Percentiles rank a stretch among this genome's conserved stretches.
These are phyloP conservation scores for Gloeophyllum trabeum DNA, from an alignment of 768 basidiomycete species.

Conservation along the genomic window DNA sequence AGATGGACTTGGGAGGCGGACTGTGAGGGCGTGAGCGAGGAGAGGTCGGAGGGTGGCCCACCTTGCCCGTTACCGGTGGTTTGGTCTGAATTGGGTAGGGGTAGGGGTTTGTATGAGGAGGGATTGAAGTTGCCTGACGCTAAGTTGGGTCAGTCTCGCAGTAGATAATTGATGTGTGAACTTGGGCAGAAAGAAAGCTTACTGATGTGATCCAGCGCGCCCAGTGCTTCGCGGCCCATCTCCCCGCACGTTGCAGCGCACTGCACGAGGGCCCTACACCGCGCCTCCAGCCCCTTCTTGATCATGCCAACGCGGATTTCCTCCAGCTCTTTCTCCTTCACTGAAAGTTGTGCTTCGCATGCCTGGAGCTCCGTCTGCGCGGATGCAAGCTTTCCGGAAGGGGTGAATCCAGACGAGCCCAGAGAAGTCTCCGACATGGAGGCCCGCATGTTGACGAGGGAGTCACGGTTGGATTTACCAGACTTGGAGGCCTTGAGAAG, in stretches of 20 bases:
- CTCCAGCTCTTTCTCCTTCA: constrained; percentile 58
- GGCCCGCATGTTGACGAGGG: constrained; percentile 21
- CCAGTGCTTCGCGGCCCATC: constrained; percentile 52
- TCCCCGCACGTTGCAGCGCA: constrained; percentile 63
- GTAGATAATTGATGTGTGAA: neutral
- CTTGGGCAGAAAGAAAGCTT: constrained; percentile 9
- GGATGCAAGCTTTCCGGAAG: constrained; percentile 42
- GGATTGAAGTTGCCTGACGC: constrained; percentile 2
- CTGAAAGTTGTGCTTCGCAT: constrained; percentile 64
- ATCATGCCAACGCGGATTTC: constrained; percentile 40
- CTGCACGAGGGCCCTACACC: constrained; percentile 56
- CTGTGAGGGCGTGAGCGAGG: constrained; percentile 68
- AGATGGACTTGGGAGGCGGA: constrained; percentile 53
- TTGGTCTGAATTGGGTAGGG: constrained; percentile 4
- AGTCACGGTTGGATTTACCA: constrained; percentile 26
- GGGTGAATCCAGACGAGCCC: constrained; percentile 30
- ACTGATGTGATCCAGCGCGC: too few species aligned
- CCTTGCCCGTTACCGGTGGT: constrained; percentile 1
- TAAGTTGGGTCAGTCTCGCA: constrained; percentile 1
- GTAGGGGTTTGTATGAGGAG: constrained; percentile 4
- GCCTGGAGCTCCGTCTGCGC: constrained; percentile 76
- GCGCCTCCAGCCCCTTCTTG: constrained; percentile 46
- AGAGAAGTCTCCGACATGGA: constrained; percentile 18
- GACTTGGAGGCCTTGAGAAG: constrained; percentile 71
- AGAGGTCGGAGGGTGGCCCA: constrained; percentile 33